Conservation (phyloP, 352 stramenopile genomes). For the Globisporangium paroecandrum region DNA sequence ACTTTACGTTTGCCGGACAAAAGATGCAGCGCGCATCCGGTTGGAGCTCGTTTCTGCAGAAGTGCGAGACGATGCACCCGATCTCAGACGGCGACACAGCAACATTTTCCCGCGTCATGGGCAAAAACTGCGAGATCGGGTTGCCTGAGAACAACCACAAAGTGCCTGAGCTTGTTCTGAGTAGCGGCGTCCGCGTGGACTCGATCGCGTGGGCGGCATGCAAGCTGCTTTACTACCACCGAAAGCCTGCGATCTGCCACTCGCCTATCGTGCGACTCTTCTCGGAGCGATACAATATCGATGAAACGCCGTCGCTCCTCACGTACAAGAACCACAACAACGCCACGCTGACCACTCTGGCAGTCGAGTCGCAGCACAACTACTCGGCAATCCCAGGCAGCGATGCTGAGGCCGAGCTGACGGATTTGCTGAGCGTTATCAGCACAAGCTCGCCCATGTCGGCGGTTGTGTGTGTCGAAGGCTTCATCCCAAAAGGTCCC, state of each 20-base stretch:
- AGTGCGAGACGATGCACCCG: constrained; percentile 33
- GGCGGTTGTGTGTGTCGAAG: constrained; percentile 44
- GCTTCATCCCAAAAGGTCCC: constrained; percentile 28
- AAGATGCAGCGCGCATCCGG: constrained; percentile 25
- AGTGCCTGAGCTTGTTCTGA: constrained; percentile 38
- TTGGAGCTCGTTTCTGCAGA: constrained; percentile 49
- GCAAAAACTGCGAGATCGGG: constrained; percentile 43
- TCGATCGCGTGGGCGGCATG: constrained; percentile 53
- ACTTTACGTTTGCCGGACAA: constrained; percentile 18
- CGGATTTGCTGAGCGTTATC: constrained; percentile 51
- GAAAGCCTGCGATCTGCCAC: constrained; percentile 49
- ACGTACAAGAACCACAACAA: constrained; percentile 3
- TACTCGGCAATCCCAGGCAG: constrained; percentile 25
- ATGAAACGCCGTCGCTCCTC: constrained; percentile 15
- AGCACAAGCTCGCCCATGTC: constrained; percentile 45
- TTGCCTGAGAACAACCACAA: constrained; percentile 14
- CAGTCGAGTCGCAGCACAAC: neutral
- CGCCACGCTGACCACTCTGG: neutral
- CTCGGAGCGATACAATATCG: constrained; percentile 29
- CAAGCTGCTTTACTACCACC: constrained; percentile 39
- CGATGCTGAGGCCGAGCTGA: constrained; percentile 35
- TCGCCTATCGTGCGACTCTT: constrained; percentile 47
- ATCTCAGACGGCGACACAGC: constrained; percentile 15
- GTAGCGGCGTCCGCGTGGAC: constrained; percentile 39
- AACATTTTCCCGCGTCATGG: constrained; percentile 29